These are phyloP conservation scores for Nematodospora valgi DNA, from an alignment of 805 yeast genomes.

Conservation along the genomic window DNA sequence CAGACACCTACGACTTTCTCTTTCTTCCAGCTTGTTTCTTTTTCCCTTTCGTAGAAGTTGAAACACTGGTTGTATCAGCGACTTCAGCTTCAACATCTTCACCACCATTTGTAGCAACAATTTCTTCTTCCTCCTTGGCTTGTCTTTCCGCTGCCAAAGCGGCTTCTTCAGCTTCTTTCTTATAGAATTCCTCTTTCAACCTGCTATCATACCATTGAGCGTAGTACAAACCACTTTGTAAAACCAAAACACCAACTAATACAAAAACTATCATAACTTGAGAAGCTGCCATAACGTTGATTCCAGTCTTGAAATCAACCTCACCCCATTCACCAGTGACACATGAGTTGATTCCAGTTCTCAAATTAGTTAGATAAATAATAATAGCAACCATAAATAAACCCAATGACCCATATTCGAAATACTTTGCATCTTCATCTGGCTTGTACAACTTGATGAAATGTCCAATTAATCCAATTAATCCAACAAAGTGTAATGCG, in stretches of 20 bases:
- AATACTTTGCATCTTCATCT: constrained; percentile 74
- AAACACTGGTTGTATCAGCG: constrained; percentile 12
- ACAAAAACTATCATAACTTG: constrained; percentile 70
- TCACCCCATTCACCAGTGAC: constrained; percentile 87
- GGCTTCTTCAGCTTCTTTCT: constrained; percentile 23
- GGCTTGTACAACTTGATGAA: constrained; percentile 83
- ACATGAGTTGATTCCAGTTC: constrained; percentile 73
- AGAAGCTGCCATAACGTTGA: constrained; percentile 89
- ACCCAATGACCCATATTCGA: constrained; percentile 86
- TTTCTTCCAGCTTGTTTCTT: constrained; percentile 5
- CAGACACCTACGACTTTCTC: constrained; percentile 3
- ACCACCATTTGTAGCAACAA: constrained; percentile 7
- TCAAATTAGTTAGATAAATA: constrained; percentile 81
- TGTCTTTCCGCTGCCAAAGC: constrained; percentile 14
- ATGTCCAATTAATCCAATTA: constrained; percentile 68
- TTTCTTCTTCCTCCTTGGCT: constrained; percentile 11
- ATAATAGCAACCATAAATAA: constrained; percentile 69
- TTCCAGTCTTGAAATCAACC: constrained; percentile 78
- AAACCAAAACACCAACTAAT: constrained; percentile 71
- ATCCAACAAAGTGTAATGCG: constrained; percentile 58
- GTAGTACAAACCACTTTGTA: constrained; percentile 88
- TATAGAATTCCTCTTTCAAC: constrained; percentile 30
- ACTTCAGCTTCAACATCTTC: constrained; percentile 12
- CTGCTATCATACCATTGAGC: constrained; percentile 60
- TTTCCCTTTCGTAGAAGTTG: constrained; percentile 16